These are phyloP conservation scores for Neurospora sp. DNA, from an alignment of 2,329 filamentous ascomycete genomes.

Conservation along the genomic window DNA sequence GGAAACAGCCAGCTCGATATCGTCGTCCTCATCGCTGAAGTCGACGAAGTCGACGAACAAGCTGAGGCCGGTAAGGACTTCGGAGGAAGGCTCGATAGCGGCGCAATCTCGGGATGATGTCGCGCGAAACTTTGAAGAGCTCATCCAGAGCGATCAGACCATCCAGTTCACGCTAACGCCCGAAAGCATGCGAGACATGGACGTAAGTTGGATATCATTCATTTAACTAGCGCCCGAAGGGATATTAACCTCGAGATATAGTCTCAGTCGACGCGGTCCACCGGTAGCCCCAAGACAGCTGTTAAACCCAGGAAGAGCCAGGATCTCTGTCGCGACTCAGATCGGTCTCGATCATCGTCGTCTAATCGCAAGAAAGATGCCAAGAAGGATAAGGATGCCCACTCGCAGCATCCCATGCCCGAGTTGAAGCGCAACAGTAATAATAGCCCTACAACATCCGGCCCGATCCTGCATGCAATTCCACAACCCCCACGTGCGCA, in stretches of 20 bases:
- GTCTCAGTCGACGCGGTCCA: conserved; percentile 29
- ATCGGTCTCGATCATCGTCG: conserved; percentile 40
- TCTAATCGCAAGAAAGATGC: conserved; percentile 27
- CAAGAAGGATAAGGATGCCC: conserved; percentile 14
- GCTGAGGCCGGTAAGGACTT: conserved; percentile 43
- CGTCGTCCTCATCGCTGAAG: conserved; percentile 40
- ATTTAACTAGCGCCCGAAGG: background rate
- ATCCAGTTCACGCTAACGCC: conserved; percentile 76
- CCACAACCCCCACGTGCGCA: conserved; percentile 25
- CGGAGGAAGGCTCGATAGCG: conserved; percentile 39
- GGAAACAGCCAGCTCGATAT: conserved; percentile 30
- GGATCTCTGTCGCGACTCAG: conserved; percentile 29
- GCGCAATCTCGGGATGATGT: conserved; percentile 38
- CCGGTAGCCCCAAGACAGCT: conserved; percentile 30
- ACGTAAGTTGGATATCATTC: conserved; percentile 39
- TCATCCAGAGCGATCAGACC: conserved; percentile 74
- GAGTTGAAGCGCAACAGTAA: conserved; percentile 15
- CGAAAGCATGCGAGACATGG: conserved; percentile 65
- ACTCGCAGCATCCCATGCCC: conserved; percentile 20
- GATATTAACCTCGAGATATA: conserved; percentile 7
- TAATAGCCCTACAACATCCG: conserved; percentile 16
- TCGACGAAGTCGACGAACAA: conserved; percentile 39
- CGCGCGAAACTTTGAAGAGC: conserved; percentile 62
- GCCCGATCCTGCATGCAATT: conserved; percentile 19
- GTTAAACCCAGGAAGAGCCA: conserved; percentile 37